These are phyloP conservation scores for Peterozyma xylosa DNA, from an alignment of 805 yeast genomes.

Conservation along the genomic window DNA sequence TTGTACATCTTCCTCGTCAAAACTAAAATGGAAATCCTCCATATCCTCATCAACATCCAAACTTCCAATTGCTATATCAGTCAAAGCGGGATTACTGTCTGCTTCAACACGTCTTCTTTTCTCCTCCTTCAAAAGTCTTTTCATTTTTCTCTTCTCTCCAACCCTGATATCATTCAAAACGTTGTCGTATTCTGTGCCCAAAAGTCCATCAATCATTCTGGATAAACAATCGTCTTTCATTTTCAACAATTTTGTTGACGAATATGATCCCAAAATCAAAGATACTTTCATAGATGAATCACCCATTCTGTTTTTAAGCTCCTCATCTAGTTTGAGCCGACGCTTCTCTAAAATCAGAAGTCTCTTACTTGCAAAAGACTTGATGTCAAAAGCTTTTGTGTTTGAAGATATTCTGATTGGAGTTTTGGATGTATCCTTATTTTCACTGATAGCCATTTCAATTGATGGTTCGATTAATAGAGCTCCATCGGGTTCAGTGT, in stretches of 20 bases:
- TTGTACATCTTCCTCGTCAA: constrained; percentile 11
- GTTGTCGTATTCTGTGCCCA: constrained; percentile 13
- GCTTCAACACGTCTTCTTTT: constrained; percentile 15
- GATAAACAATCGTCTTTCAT: constrained; percentile 16
- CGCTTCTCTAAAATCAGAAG: constrained; percentile 26
- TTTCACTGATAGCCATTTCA: not conserved
- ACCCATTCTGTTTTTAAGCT: constrained; percentile 21
- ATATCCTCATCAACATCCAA: constrained; percentile 9
- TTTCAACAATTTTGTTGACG: constrained; percentile 8
- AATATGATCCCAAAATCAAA: constrained; percentile 22
- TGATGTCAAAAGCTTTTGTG: constrained; percentile 41
- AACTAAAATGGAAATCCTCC: constrained; percentile 21
- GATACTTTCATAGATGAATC: constrained; percentile 25
- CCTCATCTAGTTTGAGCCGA: constrained; percentile 23
- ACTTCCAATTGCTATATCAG: constrained; percentile 10
- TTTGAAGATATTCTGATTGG: not conserved
- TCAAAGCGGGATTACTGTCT: constrained; percentile 10
- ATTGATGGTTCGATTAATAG: not conserved
- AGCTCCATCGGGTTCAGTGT: not conserved
- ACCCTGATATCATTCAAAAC: constrained; percentile 19
- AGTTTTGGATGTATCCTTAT: no score
- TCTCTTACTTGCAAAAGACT: constrained; percentile 46
- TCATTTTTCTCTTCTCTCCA: constrained; percentile 24
- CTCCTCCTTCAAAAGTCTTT: constrained; percentile 19
- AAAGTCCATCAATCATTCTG: constrained; percentile 12